phyloP scores from a whole-genome alignment of 2,329 filamentous ascomycete species.

The Penicillium decumbens region DNA sequence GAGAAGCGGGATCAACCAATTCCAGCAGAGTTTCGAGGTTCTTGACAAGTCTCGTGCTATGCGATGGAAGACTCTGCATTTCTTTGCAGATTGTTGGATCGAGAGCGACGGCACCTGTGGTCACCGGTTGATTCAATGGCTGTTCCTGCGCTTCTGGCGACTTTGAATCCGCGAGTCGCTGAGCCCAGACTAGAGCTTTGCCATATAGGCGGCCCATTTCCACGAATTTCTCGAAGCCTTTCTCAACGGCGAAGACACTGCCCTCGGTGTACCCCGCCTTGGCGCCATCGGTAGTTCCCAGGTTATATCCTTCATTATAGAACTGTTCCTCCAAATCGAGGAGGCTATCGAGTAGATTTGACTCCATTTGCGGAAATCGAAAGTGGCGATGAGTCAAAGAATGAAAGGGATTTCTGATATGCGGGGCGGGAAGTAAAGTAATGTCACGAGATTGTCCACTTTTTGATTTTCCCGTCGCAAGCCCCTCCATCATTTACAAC shows the following conservation, averaged over 20 bases:
- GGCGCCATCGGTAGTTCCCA: slow-evolving; percentile 70
- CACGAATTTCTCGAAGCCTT: slow-evolving; percentile 87
- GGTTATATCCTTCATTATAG: slow-evolving; percentile 74
- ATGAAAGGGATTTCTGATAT: slow-evolving; percentile 21
- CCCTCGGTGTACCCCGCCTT: slow-evolving; percentile 80
- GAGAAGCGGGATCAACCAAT: slow-evolving; percentile 70
- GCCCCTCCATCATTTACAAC: slow-evolving; percentile 25
- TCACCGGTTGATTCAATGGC: slow-evolving; percentile 1
- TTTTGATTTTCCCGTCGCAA: slow-evolving; percentile 67
- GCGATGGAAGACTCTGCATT: slow-evolving; percentile 47
- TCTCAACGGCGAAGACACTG: slow-evolving; percentile 82
- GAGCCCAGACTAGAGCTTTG: slow-evolving; percentile 76
- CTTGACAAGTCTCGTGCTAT: slow-evolving; percentile 65
- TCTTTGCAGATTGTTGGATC: slow-evolving; percentile 28
- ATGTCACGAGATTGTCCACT: slow-evolving; percentile 26
- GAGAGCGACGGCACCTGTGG: slow-evolving; percentile 17
- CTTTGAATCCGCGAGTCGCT: slow-evolving; percentile 53
- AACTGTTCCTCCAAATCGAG: slow-evolving; percentile 63
- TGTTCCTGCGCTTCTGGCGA: slow-evolving; percentile 10
- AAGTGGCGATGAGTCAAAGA: slow-evolving; percentile 7
- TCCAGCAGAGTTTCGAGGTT: slow-evolving; percentile 72
- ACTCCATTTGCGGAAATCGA: slow-evolving; percentile 29
- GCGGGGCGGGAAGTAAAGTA: slow-evolving; percentile 14
- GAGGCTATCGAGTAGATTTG: slow-evolving; percentile 53
- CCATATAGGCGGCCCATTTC: slow-evolving; percentile 75